phyloP scores from a whole-genome alignment of 2,329 filamentous ascomycete genomes.

The Stachybotrys chartarum region DNA sequence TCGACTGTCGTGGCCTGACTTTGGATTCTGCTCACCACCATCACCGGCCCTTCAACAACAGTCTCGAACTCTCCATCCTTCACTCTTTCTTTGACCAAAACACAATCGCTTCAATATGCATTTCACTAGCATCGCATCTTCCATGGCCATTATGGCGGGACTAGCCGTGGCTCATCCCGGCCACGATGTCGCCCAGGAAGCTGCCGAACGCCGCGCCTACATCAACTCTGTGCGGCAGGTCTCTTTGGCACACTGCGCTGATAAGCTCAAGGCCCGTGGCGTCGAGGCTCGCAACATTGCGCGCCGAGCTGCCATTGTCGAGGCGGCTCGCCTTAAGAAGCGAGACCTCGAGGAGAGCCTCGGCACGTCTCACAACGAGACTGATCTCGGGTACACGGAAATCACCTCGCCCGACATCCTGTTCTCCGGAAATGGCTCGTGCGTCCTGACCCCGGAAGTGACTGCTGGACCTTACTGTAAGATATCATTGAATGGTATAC shows the following conservation, averaged over 20 bases:
- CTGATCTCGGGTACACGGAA: constrained; percentile 21
- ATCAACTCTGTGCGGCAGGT: constrained; percentile 26
- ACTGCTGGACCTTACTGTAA: constrained; percentile 40
- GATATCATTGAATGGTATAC: neutral
- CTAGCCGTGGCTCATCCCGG: constrained; percentile 35
- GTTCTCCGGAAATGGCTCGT: constrained; percentile 33
- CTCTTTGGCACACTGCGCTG: constrained; percentile 38
- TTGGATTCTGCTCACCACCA: neutral
- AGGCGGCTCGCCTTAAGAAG: constrained; percentile 29
- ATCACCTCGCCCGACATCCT: constrained; percentile 22
- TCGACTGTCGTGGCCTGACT: neutral
- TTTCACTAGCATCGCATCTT: neutral
- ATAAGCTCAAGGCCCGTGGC: constrained; percentile 38
- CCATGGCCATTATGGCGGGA: neutral
- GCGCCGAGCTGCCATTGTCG: constrained; percentile 33
- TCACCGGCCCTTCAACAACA: neutral
- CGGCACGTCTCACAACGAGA: constrained; percentile 28
- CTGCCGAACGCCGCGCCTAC: constrained; percentile 40
- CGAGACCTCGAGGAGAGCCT: constrained; percentile 25
- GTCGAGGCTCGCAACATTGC: constrained; percentile 33
- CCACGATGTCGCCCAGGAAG: constrained; percentile 39
- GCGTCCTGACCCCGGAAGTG: constrained; percentile 41
- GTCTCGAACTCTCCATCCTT: neutral
- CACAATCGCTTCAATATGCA: neutral
- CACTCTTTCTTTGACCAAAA: neutral